Base-by-base conservation (phyloP, 1,139 yeast genomes). In the Taiozyma sp. region DNA sequence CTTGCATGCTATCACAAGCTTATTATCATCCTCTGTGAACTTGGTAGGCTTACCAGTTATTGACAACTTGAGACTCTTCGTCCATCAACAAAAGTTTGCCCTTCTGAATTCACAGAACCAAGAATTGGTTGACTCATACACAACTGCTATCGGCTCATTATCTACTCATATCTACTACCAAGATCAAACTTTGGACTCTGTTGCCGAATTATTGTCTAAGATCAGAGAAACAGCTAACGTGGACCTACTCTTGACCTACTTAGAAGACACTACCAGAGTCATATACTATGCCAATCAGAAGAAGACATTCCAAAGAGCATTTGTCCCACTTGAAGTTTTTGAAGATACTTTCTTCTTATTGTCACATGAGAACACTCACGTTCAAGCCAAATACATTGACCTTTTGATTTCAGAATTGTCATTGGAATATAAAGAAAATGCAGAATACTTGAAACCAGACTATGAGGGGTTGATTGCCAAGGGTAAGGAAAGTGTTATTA, bases 41-140 rank as follows among this genome's bases (percentile, higher is more conserved):
- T 81, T 91, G 79, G 85, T 90, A 56, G 98, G 98, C 0, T 72
- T 93, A 45, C 87, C 97, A 13, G 88, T 90, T n/a, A 76, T 90
- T 45, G 98, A 91, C 64, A 78, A 85, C 54, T 74, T 88, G 65
- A 80, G 86, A 54, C 80, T 80, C 47, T 68, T 93, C 16, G 69
- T 88, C 46, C 66, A 71, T 7, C 75, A 85, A 49, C 95, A 89
- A 62, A 68, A 81, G 24, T 68, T 72, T 21, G 43, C 47, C 19
- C 47, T 55, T 14, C 28, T 47, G 8, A 47, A 50, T 13, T 35
- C 53, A 0, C 24, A 41, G 22, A 50, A 49, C 5, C 42, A 46
- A 11, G 14, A 43, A 16, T 57, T 71, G 30, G 53, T 61, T n/a
- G 47, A 50, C 3, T 64, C 65, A 7, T 72, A 67, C 52, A 54